These are phyloP conservation scores for Zymoseptoria brevis DNA, from an alignment of 2,329 filamentous ascomycete genomes.

Conservation along the genomic window DNA sequence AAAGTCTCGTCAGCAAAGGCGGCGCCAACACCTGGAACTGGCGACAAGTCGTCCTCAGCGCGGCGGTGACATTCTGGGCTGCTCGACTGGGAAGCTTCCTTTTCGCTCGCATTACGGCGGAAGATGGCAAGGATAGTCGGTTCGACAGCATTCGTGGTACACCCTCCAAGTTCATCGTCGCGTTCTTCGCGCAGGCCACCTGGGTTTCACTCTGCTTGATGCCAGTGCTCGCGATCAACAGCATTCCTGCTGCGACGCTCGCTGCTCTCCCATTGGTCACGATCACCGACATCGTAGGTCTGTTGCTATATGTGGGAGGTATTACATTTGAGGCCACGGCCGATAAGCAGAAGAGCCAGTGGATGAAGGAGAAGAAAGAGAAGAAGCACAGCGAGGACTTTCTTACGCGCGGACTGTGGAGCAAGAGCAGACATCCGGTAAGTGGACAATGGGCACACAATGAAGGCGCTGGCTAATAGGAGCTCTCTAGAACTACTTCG, in stretches of 20 bases:
- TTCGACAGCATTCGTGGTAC: slow-evolving; percentile 49
- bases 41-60: slow-evolving; percentile 50
- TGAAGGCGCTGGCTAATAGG: neutral
- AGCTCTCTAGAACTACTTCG: slow-evolving; percentile 55
- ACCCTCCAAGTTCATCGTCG: slow-evolving; percentile 46
- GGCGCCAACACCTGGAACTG: slow-evolving; percentile 48
- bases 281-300: slow-evolving; percentile 49
- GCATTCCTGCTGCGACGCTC: slow-evolving; percentile 48
- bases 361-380: slow-evolving; percentile 52
- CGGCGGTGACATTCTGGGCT: slow-evolving; percentile 55
- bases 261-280: slow-evolving; percentile 43
- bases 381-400: slow-evolving; percentile 63
- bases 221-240: slow-evolving; percentile 57
- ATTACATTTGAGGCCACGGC: slow-evolving; percentile 54
- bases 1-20: slow-evolving; percentile 37
- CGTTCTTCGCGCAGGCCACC: slow-evolving; percentile 54
- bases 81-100: slow-evolving; percentile 55
- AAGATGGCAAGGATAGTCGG: slow-evolving; percentile 51
- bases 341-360: slow-evolving; percentile 56
- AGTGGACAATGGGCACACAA: neutral
- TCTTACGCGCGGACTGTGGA: slow-evolving; percentile 56
- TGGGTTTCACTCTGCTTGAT: slow-evolving; percentile 62
- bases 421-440: slow-evolving; percentile 50
- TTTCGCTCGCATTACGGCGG: slow-evolving; percentile 51
- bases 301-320: slow-evolving; percentile 52